These are phyloP conservation scores for Aspergillus taichungensis DNA, from an alignment of 495 filamentous ascomycete species.

Conservation along the genomic window DNA sequence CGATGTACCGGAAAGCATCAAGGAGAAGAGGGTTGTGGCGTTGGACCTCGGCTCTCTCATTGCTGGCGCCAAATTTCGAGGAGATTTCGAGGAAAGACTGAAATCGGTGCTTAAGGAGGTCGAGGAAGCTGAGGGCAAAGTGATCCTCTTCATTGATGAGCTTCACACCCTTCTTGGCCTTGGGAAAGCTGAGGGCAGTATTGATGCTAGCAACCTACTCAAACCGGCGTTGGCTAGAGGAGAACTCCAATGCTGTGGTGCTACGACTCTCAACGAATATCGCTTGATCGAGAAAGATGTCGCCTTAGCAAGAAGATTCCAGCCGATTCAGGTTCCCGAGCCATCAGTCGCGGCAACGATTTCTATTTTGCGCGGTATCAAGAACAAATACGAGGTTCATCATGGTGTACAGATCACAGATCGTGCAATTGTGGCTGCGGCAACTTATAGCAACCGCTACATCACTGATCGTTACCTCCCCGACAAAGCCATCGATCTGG, in stretches of 20 bases:
- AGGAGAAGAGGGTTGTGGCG: constrained; percentile 81
- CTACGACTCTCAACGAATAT: constrained; percentile 89
- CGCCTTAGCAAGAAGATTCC: constrained; percentile 84
- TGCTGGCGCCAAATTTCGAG: constrained; percentile 89
- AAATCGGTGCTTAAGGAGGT: constrained; percentile 90
- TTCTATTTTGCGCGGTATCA: constrained; percentile 92
- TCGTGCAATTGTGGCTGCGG: constrained; percentile 82
- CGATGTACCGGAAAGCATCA: constrained; percentile 93
- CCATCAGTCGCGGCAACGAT: constrained; percentile 88
- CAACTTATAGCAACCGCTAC: constrained; percentile 87
- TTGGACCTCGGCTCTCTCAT: constrained; percentile 87
- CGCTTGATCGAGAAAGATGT: constrained; percentile 92
- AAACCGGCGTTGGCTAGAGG: constrained; percentile 91
- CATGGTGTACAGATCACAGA: constrained; percentile 90
- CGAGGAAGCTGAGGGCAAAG: constrained; percentile 73
- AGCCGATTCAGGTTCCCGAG: constrained; percentile 84
- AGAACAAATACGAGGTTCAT: constrained; percentile 94
- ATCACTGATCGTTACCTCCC: constrained; percentile 93
- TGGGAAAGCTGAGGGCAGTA: constrained; percentile 90
- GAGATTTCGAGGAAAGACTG: constrained; percentile 91
- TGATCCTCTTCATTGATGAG: constrained; percentile 95
- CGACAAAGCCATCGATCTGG: constrained; percentile 93
- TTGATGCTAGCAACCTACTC: constrained; percentile 90
- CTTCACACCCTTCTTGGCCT: constrained; percentile 85
- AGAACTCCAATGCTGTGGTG: constrained; percentile 90